phyloP scores from a whole-genome alignment of 202 grass and related monocot species.

The Panicum virgatum region DNA sequence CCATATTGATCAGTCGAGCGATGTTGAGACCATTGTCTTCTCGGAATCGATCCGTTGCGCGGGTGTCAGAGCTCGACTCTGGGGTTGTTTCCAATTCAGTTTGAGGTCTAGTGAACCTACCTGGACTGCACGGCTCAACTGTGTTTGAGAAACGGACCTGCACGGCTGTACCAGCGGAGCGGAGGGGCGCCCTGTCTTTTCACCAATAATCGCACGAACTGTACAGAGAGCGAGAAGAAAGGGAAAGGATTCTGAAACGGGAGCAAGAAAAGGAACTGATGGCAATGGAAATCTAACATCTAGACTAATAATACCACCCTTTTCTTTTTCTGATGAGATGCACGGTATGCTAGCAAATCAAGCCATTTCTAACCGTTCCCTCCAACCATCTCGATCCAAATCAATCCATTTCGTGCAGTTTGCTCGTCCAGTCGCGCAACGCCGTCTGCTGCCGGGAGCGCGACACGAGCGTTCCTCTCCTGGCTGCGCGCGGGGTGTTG shows the following conservation, averaged over 20 bases:
- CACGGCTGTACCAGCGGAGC: background rate
- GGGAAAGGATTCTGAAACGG: background rate
- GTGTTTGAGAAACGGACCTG: background rate
- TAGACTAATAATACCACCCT: background rate
- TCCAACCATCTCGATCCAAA: conserved; percentile 11
- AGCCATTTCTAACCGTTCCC: background rate
- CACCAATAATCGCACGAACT: background rate
- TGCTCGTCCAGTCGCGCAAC: background rate
- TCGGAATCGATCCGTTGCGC: background rate
- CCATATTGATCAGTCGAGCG: background rate
- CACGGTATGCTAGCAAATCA: background rate
- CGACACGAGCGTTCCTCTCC: background rate
- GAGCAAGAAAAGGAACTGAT: background rate
- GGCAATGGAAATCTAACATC: conserved; percentile 1
- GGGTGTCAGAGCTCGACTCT: background rate
- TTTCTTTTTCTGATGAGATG: background rate
- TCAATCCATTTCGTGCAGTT: conserved; percentile 17
- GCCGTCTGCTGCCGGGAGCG: background rate
- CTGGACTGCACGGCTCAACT: background rate
- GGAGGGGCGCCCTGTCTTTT: background rate
- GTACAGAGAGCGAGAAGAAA: background rate
- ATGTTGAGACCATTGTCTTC: background rate
- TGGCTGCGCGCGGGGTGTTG: background rate
- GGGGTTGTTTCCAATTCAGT: background rate
- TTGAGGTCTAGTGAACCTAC: background rate